Evolutionary conservation across 2,329 filamentous ascomycete genomes (phyloP).

Genomic region (Rhynchosporium secalis): DNA sequence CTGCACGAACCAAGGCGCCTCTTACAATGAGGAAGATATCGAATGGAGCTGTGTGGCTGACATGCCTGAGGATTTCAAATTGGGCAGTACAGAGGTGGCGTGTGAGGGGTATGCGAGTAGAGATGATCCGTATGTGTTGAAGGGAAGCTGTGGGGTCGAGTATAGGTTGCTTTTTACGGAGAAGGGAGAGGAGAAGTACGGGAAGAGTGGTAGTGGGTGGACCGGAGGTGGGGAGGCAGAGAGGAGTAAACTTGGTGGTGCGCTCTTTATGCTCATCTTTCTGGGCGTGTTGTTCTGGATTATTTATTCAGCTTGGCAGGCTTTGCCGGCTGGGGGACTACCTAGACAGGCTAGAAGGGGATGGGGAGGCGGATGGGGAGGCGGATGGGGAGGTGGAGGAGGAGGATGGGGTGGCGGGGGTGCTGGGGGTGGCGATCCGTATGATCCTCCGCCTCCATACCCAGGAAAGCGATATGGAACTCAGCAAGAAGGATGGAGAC

Average conservation of each 20-base stretch:
- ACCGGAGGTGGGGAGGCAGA: constrained; percentile 24
- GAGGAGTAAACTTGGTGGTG: constrained; percentile 41
- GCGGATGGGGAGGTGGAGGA: constrained; percentile 37
- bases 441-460: constrained; percentile 39
- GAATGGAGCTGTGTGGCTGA: constrained; percentile 83
- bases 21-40: constrained; percentile 77
- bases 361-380: constrained; percentile 43
- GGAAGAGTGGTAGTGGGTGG: constrained; percentile 32
- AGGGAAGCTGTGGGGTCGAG: constrained; percentile 89
- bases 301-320: constrained; percentile 53
- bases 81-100: constrained; percentile 84
- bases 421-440: constrained; percentile 31
- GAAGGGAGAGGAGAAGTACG: constrained; percentile 70
- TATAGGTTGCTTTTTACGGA: constrained; percentile 80
- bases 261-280: constrained; percentile 64
- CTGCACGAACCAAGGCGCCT: constrained; percentile 81
- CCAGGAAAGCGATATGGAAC: constrained; percentile 31
- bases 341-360: constrained; percentile 39
- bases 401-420: constrained; percentile 41
- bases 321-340: constrained; percentile 15
- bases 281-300: constrained; percentile 61
- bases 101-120: constrained; percentile 83
- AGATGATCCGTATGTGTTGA: constrained; percentile 83
- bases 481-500: constrained; percentile 57
- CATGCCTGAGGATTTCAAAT: constrained; percentile 61